Evolutionary conservation across 2,329 filamentous ascomycete species (phyloP).

Genomic region (Colletotrichum sojae): DNA sequence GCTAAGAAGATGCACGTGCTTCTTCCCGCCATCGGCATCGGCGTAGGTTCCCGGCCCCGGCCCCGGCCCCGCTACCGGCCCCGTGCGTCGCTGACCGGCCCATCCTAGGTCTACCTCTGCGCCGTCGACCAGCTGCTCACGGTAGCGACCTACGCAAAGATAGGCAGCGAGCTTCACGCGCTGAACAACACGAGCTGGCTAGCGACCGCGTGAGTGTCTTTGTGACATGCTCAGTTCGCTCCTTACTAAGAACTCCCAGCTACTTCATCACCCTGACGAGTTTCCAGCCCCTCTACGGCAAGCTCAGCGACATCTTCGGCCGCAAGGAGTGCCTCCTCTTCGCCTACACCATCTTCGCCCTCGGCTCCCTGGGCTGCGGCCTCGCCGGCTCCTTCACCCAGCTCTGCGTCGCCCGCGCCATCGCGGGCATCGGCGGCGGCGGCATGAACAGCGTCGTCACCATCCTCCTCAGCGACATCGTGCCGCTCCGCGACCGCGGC

Average conservation of each 20-base stretch:
- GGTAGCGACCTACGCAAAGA: constrained; percentile 82
- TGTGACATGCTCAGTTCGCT: neutral
- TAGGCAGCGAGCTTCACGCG: constrained; percentile 81
- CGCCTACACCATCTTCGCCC: constrained; percentile 74
- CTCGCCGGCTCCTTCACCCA: constrained; percentile 75
- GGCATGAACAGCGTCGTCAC: constrained; percentile 80
- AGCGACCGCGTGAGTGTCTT: constrained; percentile 60
- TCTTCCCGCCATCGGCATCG: constrained; percentile 56
- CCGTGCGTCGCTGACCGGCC: neutral
- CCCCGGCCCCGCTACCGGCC: neutral
- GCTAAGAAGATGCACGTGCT: constrained; percentile 55
- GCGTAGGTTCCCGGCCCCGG: constrained; percentile 44
- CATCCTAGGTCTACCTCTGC: constrained; percentile 75
- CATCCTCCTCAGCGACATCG: constrained; percentile 79
- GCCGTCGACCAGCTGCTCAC: constrained; percentile 84
- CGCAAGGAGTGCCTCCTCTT: constrained; percentile 76
- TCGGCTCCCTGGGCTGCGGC: constrained; percentile 75
- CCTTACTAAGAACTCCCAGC: constrained; percentile 47
- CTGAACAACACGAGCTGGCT: constrained; percentile 84
- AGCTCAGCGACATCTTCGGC: constrained; percentile 79
- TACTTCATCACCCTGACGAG: constrained; percentile 83
- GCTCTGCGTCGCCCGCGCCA: constrained; percentile 73
- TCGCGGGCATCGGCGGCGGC: constrained; percentile 73
- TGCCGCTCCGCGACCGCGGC: constrained; percentile 78
- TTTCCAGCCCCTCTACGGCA: constrained; percentile 82